Evolutionary conservation across 1,284 basidiomycete genomes (phyloP).

Genomic region (Ganoderma resinaceum): DNA sequence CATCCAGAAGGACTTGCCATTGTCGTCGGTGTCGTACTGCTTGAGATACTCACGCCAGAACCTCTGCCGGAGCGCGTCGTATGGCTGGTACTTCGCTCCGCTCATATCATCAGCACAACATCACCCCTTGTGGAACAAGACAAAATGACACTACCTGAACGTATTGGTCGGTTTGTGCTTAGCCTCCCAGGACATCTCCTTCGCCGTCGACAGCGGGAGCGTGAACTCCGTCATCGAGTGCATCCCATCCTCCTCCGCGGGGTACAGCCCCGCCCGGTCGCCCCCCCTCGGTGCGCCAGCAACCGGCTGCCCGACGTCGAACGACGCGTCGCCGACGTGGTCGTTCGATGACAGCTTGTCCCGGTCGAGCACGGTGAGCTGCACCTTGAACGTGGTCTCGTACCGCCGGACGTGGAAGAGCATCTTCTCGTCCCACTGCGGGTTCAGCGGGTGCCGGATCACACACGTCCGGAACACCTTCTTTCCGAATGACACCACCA

Average conservation of each 20-base stretch:
- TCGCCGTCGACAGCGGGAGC: conserved; percentile 58
- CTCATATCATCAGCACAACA: neutral
- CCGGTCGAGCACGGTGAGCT: conserved; percentile 91
- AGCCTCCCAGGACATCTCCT: conserved; percentile 67
- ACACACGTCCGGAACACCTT: conserved; percentile 96
- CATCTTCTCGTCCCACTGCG: conserved; percentile 94
- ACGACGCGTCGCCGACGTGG: conserved; percentile 78
- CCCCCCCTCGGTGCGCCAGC: conserved; percentile 81
- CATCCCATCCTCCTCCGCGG: too few species aligned
- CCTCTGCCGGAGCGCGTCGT: conserved; percentile 87
- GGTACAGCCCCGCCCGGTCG: conserved; percentile 76
- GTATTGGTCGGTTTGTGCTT: conserved; percentile 68
- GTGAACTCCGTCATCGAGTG: conserved; percentile 77
- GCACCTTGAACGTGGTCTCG: conserved; percentile 80
- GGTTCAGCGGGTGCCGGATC: conserved; percentile 88
- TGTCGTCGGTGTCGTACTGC: conserved; percentile 93
- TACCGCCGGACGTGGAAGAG: conserved; percentile 94
- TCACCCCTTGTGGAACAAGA: conserved; percentile 26
- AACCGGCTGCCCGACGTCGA: conserved; percentile 76
- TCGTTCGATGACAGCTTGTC: conserved; percentile 93
- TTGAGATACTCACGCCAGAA: conserved; percentile 94
- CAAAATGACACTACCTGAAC: conserved; percentile 57
- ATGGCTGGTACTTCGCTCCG: conserved; percentile 94
- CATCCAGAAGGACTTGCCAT: conserved; percentile 80
- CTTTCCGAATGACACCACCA: conserved; percentile 95